A percentile compares a stretch with the other conserved stretches of the same genome.
These are phyloP conservation scores for Vanderwaltozyma verrucispora DNA, from an alignment of 805 yeast genomes.

Conservation along the genomic window DNA sequence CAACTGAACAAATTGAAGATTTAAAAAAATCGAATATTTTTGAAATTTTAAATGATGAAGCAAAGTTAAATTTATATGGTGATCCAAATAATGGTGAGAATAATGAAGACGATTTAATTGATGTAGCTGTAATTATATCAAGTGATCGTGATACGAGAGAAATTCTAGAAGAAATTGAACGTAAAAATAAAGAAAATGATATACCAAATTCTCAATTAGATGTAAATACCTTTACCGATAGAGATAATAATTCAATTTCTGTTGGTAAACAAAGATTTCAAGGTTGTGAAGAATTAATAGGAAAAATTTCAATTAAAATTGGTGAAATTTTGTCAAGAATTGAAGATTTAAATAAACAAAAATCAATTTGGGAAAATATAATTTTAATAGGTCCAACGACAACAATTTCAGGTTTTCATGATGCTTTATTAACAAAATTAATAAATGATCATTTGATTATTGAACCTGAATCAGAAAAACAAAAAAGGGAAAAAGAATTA, in stretches of 20 bases:
- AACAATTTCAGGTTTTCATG: constrained; percentile 64
- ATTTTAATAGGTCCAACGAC: constrained; percentile 72
- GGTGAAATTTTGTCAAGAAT: constrained; percentile 44
- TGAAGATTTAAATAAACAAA: constrained; percentile 60
- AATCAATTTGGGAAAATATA: constrained; percentile 76
- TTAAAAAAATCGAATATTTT: constrained; percentile 66
- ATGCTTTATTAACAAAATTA: constrained; percentile 51
- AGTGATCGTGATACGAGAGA: constrained; percentile 61
- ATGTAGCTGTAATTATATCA: constrained; percentile 82
- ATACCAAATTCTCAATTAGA: constrained; percentile 59
- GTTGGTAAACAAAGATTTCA: constrained; percentile 88
- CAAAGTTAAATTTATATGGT: constrained; percentile 49
- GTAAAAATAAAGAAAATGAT: constrained; percentile 29
- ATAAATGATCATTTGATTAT: constrained; percentile 42
- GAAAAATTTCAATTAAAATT: constrained; percentile 42
- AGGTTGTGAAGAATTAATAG: constrained; percentile 58
- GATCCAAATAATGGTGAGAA: constrained; percentile 33
- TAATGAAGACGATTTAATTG: constrained; percentile 65
- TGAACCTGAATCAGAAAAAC: constrained; percentile 24
- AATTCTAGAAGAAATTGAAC: constrained; percentile 54
- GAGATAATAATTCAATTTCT: constrained; percentile 41
- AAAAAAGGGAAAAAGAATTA: constrained; percentile 20
- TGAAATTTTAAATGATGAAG: constrained; percentile 69
- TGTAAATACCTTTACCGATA: constrained; percentile 59
- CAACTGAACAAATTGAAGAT: constrained; percentile 51